Percentiles rank a stretch among this genome's conserved stretches.
Conservation (phyloP, 2,329 filamentous ascomycete genomes). For the Sporothrix brasiliensis region DNA sequence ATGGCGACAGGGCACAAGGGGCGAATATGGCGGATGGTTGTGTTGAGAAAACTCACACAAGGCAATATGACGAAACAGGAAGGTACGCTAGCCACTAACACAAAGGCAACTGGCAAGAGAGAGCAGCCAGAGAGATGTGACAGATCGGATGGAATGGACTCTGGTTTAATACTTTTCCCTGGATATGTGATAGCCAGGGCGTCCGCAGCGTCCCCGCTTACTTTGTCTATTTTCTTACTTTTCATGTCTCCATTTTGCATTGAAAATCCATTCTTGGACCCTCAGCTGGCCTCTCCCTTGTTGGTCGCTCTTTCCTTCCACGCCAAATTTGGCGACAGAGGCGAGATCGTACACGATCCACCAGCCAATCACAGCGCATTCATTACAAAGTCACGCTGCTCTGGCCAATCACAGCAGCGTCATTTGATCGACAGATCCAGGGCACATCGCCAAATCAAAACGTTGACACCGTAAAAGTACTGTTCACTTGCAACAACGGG, state of each 20-base stretch:
- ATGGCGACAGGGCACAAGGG: neutral
- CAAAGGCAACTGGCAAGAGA: neutral
- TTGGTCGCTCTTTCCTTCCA: conserved; percentile 11
- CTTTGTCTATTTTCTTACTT: conserved; percentile 8
- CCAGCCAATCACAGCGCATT: neutral
- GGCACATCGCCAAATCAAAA: conserved; percentile 26
- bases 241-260: neutral
- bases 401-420: conserved; percentile 15
- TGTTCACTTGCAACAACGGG: conserved; percentile 19
- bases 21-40: neutral
- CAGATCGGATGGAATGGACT: neutral
- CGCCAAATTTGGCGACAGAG: conserved; percentile 18
- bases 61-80: conserved; percentile 32
- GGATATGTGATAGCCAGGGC: neutral
- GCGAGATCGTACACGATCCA: conserved; percentile 13
- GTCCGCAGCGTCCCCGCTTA: neutral
- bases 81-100: conserved; percentile 36
- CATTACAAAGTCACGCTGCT: conserved; percentile 2
- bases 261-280: conserved; percentile 1
- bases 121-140: neutral
- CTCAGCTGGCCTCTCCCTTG: conserved; percentile 1
- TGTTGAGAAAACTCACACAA: neutral
- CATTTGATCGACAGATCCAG: conserved; percentile 5
- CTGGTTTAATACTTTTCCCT: conserved; percentile 31
- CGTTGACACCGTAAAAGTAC: neutral